phyloP scores from a whole-genome alignment of 345 rosid genomes.

The Citrus cavaleriei region DNA sequence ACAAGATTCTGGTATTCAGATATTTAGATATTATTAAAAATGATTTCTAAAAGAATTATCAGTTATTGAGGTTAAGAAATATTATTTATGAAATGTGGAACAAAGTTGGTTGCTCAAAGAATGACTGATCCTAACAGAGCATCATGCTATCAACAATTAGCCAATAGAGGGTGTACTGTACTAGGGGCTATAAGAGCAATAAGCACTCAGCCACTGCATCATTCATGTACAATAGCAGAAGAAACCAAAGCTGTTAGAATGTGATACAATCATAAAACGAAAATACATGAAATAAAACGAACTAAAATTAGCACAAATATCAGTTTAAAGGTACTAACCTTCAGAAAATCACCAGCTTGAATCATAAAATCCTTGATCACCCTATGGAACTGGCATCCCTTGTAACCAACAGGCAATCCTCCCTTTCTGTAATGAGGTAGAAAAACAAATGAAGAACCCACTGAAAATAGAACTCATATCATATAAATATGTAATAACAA shows the following conservation, averaged over 20 bases:
- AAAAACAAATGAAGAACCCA: neutral
- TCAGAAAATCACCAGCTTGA: conserved; percentile 92
- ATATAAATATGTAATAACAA: neutral
- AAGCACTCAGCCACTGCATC: neutral
- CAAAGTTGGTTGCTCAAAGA: neutral
- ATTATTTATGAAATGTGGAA: neutral
- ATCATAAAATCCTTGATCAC: conserved; percentile 97
- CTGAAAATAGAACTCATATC: neutral
- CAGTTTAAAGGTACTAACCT: conserved; percentile 39
- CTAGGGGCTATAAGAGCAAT: no score
- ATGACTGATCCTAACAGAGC: neutral
- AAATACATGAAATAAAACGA: neutral
- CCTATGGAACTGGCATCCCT: conserved; percentile 90
- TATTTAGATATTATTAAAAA: no score
- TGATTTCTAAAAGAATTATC: neutral
- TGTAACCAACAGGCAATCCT: conserved; percentile 88
- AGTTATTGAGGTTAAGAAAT: neutral
- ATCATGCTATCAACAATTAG: neutral
- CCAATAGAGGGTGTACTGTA: no score
- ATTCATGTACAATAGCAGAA: neutral
- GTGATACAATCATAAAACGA: neutral
- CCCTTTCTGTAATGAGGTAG: conserved; percentile 56
- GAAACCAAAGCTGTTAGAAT: neutral
- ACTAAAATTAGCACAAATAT: neutral
- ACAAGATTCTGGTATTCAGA: neutral